These are phyloP conservation scores for Lactarius sp. DNA, from an alignment of 768 basidiomycete species.

Conservation along the genomic window DNA sequence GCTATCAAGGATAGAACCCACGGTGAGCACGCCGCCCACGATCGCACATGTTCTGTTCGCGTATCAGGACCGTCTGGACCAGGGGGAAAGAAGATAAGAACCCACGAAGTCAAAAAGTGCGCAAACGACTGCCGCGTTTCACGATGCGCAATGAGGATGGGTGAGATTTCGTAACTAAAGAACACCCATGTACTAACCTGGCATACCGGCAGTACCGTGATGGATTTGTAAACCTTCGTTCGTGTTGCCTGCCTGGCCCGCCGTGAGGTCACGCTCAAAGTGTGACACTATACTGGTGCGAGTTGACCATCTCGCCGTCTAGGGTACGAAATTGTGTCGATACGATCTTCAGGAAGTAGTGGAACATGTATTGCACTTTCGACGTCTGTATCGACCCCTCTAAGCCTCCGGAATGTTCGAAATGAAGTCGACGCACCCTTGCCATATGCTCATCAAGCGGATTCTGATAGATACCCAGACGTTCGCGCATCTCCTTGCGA, in stretches of 20 bases:
- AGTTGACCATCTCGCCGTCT: conserved; percentile 69
- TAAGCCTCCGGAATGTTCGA: not conserved
- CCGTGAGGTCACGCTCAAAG: conserved; percentile 86
- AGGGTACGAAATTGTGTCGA: conserved; percentile 88
- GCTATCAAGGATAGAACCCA: conserved; percentile 85
- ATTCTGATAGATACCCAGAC: conserved; percentile 63
- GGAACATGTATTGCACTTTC: conserved; percentile 90
- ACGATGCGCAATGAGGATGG: conserved; percentile 80
- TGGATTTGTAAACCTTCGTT: conserved; percentile 65
- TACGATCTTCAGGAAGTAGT: conserved; percentile 98
- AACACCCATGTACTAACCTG: conserved; percentile 52
- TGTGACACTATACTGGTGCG: conserved; percentile 96
- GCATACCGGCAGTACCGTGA: conserved; percentile 70
- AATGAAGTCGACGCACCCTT: conserved; percentile 39
- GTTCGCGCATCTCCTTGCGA: conserved; percentile 59
- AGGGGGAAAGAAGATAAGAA: conserved; percentile 21
- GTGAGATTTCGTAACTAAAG: conserved; percentile 96
- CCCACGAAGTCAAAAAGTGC: conserved; percentile 96
- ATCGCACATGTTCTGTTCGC: conserved; percentile 84
- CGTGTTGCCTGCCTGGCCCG: conserved; percentile 55
- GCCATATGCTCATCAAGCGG: conserved; percentile 69
- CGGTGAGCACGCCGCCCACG: conserved; percentile 93
- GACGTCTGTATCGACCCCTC: conserved; percentile 46
- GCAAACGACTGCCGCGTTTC: conserved; percentile 94
- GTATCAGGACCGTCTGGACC: conserved; percentile 2